Conservation (phyloP, 768 basidiomycete genomes). For the Vararia minispora region DNA sequence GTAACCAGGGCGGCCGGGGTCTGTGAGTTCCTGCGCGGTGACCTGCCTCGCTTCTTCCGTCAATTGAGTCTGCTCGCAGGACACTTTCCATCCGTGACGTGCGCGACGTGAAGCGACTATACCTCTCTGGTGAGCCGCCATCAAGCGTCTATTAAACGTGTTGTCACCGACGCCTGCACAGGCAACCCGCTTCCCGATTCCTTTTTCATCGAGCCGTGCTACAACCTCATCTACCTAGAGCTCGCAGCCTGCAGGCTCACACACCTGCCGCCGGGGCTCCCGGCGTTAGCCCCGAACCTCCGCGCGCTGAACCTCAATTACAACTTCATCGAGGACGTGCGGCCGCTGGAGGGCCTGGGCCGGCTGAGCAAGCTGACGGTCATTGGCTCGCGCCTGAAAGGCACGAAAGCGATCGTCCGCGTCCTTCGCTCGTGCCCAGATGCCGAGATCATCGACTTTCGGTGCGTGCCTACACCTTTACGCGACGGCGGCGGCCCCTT, state of each 20-base stretch:
- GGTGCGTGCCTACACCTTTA: conserved; percentile 49
- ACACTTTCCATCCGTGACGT: conserved; percentile 49
- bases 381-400: conserved; percentile 73
- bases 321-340: conserved; percentile 79
- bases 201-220: conserved; percentile 67
- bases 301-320: conserved; percentile 93
- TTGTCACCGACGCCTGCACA: conserved; percentile 25
- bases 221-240: conserved; percentile 88
- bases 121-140: conserved; percentile 88
- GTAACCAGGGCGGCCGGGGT: conserved; percentile 73
- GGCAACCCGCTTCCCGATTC: conserved; percentile 56
- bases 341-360: conserved; percentile 55
- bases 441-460: conserved; percentile 84
- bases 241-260: conserved; percentile 79
- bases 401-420: conserved; percentile 62
- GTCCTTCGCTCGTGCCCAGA: conserved; percentile 62
- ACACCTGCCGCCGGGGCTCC: conserved; percentile 57
- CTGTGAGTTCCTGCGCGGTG: conserved; percentile 44
- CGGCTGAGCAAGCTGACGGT: conserved; percentile 77
- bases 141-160: too few species aligned
- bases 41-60: conserved; percentile 11
- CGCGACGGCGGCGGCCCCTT: too few species aligned
- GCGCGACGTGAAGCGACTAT: conserved; percentile 87
- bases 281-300: conserved; percentile 66
- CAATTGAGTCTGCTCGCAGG: conserved; percentile 21